These are phyloP conservation scores for Reticulascus tulasneorum DNA, from an alignment of 2,329 filamentous ascomycete genomes.

Conservation along the genomic window DNA sequence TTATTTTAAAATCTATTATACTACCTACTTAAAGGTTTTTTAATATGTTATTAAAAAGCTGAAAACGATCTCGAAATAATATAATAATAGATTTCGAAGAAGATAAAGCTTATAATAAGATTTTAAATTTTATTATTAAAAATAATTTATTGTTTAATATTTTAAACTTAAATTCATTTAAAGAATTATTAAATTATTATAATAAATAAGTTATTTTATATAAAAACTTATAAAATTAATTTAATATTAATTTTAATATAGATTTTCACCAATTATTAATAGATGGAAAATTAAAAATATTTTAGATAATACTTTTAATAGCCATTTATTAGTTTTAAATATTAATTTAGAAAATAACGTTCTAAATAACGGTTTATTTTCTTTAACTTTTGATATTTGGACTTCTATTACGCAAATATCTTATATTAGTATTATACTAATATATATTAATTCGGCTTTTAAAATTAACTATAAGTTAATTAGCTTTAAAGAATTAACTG, in stretches of 20 bases:
- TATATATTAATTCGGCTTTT: too few relatives aligned
- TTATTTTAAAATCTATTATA: not conserved
- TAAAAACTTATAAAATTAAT: not conserved
- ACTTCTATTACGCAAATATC: too few relatives aligned
- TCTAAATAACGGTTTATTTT: too few relatives aligned
- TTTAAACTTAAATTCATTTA: not conserved
- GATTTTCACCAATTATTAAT: not conserved
- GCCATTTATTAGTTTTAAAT: too few relatives aligned
- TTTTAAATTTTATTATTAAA: not conserved
- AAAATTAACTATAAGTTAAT: too few relatives aligned
- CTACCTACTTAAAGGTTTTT: not conserved
- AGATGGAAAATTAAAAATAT: too few relatives aligned
- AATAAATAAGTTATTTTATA: not conserved
- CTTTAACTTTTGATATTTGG: too few relatives aligned
- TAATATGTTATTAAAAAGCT: not conserved
- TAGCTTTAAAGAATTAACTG: too few relatives aligned
- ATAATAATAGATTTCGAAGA: too few relatives aligned
- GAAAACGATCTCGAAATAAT: not conserved
- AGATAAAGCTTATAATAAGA: not conserved
- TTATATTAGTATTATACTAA: too few relatives aligned
- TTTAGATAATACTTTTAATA: too few relatives aligned
- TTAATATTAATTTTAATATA: constrained; percentile 1
- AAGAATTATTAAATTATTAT: constrained; percentile 1
- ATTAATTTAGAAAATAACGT: too few relatives aligned
- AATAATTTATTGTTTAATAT: not conserved